Evolutionary conservation across 176 grass and related monocot genomes (phyloP), one percentile per base, ranked within the genome.

Genomic region (Ananas comosus): DNA sequence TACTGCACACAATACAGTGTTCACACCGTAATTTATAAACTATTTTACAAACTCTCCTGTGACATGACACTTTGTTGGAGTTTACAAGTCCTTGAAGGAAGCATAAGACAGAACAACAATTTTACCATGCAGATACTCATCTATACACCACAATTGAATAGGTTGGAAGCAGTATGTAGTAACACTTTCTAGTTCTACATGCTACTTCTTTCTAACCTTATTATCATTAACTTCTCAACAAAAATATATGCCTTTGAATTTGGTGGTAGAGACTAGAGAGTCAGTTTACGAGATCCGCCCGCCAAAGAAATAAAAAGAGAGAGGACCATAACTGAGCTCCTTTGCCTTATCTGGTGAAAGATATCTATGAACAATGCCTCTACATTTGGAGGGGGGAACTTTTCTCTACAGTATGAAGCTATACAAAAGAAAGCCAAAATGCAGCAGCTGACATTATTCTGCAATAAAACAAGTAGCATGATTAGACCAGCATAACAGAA

Each of bases 401-500:
- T 22, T 61, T 61, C n/a, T 22, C 16, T 61, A 61, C 12, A 61
- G 13, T 61, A 61, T 61, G 56, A 61, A 61, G 56, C 56, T 61
- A 11, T 61, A 61, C n/a, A 61, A 61, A 10, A 61, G 4, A 61
- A 61, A 61, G 16, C 56, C 56, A 61, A 61, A n/a, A 16, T 61
- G 56, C 1, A 61, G 16, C 56, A 10, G 21, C 16, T 10, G 56
- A 61, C 17, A 19, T 10, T 13, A 42, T 18, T 61, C 56, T 61
- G 56, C 56, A 19, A 61, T 61, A 42, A 4, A 42, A 42, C 1
- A 42, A 8, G 33, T 42, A 1, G 29, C 29, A 33, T 33, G 29
- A 3, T 33, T 33, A 33, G 29, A 33, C 29, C 29, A 33, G 29
- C 3, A 33, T 4, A 42, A 42, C 33, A 6, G 33, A 1, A 42